These are phyloP conservation scores for Fraxinus velutina DNA, from an alignment of 305 asterid species.

Conservation along the genomic window DNA sequence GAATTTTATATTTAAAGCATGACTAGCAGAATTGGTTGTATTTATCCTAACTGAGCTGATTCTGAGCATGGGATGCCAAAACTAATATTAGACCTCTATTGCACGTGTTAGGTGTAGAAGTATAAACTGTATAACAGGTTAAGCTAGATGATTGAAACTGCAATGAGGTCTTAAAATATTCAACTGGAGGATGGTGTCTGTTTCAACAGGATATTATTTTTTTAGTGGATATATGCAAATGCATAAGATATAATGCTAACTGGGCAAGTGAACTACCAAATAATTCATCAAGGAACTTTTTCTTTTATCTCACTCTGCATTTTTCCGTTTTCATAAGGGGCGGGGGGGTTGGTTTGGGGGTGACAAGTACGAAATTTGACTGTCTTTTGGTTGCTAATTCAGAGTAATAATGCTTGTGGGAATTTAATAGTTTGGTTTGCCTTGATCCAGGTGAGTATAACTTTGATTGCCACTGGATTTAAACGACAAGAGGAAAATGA, in stretches of 20 bases:
- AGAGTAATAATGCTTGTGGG: background rate
- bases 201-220: background rate
- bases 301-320: background rate
- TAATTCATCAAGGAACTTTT: background rate
- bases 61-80: background rate
- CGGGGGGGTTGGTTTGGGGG: background rate
- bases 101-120: background rate
- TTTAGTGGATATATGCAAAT: background rate
- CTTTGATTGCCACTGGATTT: slow-evolving; percentile 93
- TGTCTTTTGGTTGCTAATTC: background rate
- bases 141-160: background rate
- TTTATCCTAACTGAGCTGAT: background rate
- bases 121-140: background rate
- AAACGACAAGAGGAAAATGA: slow-evolving; percentile 92
- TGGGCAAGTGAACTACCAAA: background rate
- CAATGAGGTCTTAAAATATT: background rate
- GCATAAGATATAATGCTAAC: background rate
- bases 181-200: background rate
- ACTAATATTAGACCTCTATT: background rate
- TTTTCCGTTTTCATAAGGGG: background rate
- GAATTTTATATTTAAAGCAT: background rate
- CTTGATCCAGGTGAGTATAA: slow-evolving; percentile 73
- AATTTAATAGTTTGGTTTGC: slow-evolving; percentile 17
- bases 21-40: background rate
- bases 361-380: background rate